These are phyloP conservation scores for Malus hybrid DNA, from an alignment of 331 rosid genomes.

Conservation along the genomic window DNA sequence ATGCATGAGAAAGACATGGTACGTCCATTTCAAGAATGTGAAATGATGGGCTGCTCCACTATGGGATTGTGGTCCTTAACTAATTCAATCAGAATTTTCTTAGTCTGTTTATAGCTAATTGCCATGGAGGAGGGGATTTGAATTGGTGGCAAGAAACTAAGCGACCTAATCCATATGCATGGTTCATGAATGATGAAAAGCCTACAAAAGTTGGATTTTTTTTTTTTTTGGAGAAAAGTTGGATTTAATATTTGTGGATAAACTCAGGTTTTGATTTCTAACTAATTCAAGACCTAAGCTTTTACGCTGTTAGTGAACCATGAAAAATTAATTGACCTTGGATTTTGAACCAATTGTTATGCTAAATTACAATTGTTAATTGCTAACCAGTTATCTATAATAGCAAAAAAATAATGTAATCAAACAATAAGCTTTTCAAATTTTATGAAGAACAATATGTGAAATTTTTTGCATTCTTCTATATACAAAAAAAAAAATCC, in stretches of 20 bases:
- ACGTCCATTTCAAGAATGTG: conserved; percentile 15
- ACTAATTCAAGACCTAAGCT: too few species aligned
- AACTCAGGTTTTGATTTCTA: too few species aligned
- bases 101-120: not conserved
- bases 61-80: not conserved
- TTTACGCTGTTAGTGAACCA: too few species aligned
- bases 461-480: not conserved
- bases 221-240: too few species aligned
- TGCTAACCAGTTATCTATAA: not conserved
- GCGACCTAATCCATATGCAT: not conserved
- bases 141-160: too few species aligned
- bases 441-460: not conserved
- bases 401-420: not conserved
- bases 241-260: too few species aligned
- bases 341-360: not conserved
- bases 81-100: not conserved
- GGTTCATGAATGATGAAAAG: not conserved
- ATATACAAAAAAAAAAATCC: not conserved
- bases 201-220: too few species aligned
- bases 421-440: not conserved
- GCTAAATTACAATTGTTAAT: not conserved
- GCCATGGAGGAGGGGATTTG: not conserved
- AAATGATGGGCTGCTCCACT: conserved; percentile 2
- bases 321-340: too few species aligned
- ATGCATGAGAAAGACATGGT: not conserved